Conservation (phyloP, 306 rosid genomes). For the Cicer judaicum region DNA sequence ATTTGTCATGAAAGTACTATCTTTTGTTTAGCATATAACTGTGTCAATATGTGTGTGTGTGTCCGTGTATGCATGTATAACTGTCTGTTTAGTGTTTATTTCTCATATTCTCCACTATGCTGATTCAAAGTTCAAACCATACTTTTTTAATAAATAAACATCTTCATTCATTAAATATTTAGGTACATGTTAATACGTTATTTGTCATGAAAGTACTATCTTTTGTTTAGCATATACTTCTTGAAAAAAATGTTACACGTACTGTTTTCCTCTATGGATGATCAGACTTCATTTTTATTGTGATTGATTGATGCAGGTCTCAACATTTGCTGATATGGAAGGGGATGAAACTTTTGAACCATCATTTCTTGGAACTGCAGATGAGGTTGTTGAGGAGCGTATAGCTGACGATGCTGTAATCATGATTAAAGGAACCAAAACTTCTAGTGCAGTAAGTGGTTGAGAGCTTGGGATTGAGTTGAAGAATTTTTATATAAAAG, state of each 20-base stretch:
- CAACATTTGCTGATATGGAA: slow-evolving; percentile 99
- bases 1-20: not conserved
- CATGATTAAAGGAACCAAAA: slow-evolving; percentile 94
- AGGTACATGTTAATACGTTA: not conserved
- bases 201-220: not conserved
- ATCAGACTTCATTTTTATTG: slow-evolving; percentile 12
- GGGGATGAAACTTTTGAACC: slow-evolving; percentile 98
- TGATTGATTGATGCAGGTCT: slow-evolving; percentile 63
- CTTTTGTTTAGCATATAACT: not conserved
- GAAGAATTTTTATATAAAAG: not conserved
- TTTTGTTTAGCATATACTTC: not conserved
- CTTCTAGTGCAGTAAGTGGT: slow-evolving; percentile 78
- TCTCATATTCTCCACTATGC: not conserved
- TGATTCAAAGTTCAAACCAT: not conserved
- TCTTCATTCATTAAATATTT: not conserved
- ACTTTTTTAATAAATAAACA: not conserved
- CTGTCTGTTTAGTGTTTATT: not conserved
- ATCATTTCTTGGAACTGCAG: slow-evolving; percentile 90
- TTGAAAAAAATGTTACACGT: not conserved
- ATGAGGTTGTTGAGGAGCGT: slow-evolving; percentile 97
- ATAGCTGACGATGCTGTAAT: slow-evolving; percentile 86
- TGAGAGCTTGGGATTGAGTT: slow-evolving; percentile 8
- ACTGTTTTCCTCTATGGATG: slow-evolving; percentile 10
- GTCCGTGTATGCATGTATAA: too few relatives aligned
- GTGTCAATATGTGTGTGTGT: not conserved